A percentile compares a stretch with the other conserved stretches of the same genome.
These are phyloP conservation scores for Mollisiaceae sp. DNA, from an alignment of 2,329 filamentous ascomycete species.

Conservation along the genomic window DNA sequence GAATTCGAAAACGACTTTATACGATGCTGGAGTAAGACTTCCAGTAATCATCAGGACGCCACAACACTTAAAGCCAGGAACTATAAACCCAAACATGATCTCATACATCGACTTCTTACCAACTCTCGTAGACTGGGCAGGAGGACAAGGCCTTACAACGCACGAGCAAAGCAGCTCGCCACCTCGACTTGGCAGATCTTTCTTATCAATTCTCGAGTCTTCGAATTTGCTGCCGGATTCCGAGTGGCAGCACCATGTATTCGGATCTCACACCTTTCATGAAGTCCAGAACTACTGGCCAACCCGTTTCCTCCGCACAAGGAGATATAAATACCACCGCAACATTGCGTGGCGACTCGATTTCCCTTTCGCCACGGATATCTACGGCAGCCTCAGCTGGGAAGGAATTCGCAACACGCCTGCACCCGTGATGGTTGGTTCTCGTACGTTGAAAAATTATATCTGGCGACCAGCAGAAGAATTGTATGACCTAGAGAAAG, in stretches of 20 bases:
- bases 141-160: background rate
- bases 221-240: conserved; percentile 19
- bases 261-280: conserved; percentile 58
- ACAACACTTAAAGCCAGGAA: conserved; percentile 24
- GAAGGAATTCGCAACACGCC: conserved; percentile 47
- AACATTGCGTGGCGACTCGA: conserved; percentile 56
- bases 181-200: conserved; percentile 36
- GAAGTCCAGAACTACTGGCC: conserved; percentile 57
- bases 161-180: background rate
- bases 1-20: conserved; percentile 51
- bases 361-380: conserved; percentile 53
- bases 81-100: conserved; percentile 46
- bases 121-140: conserved; percentile 45
- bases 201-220: conserved; percentile 45
- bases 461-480: conserved; percentile 52
- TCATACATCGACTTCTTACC: conserved; percentile 49
- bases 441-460: conserved; percentile 49
- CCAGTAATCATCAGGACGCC: conserved; percentile 46
- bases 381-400: conserved; percentile 51
- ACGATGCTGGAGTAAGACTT: conserved; percentile 47
- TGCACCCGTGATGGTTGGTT: conserved; percentile 45
- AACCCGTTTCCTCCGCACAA: conserved; percentile 51
- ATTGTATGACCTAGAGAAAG: conserved; percentile 51
- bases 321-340: conserved; percentile 54
- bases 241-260: conserved; percentile 46